Percentiles rank a stretch among this genome's conserved stretches.
phyloP scores from a whole-genome alignment of 2,329 filamentous ascomycete genomes.

The Kalaharituber pfeilii region DNA sequence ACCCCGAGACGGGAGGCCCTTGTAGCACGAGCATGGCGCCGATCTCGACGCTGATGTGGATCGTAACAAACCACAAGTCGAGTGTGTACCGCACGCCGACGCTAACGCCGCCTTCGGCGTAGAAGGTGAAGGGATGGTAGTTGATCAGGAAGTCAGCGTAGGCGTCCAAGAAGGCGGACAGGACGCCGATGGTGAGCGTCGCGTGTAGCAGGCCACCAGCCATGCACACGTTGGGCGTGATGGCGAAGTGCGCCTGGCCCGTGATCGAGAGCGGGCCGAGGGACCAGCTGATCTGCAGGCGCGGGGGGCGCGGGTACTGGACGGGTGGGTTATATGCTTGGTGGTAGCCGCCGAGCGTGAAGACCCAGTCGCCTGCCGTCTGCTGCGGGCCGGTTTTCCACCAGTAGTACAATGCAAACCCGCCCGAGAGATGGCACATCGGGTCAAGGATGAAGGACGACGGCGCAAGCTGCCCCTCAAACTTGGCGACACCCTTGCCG shows the following conservation, averaged over 20 bases:
- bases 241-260: slow-evolving; percentile 32
- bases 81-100: slow-evolving; percentile 22
- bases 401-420: slow-evolving; percentile 30
- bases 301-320: slow-evolving; percentile 28
- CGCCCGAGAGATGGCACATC: slow-evolving; percentile 30
- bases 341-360: slow-evolving; percentile 34
- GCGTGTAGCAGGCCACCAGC: slow-evolving; percentile 27
- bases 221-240: slow-evolving; percentile 33
- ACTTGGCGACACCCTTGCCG: slow-evolving; percentile 25
- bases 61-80: slow-evolving; percentile 23
- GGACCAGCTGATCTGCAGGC: slow-evolving; percentile 29
- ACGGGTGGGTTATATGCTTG: slow-evolving; percentile 25
- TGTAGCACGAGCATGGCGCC: slow-evolving; percentile 22
- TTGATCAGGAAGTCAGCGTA: slow-evolving; percentile 31
- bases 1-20: slow-evolving; percentile 24
- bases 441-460: slow-evolving; percentile 28
- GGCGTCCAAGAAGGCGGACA: slow-evolving; percentile 30
- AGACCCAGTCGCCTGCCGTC: slow-evolving; percentile 30
- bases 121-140: slow-evolving; percentile 29
- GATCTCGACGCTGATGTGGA: slow-evolving; percentile 23
- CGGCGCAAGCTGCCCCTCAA: slow-evolving; percentile 30
- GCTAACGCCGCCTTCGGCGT: slow-evolving; percentile 22
- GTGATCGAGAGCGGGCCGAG: slow-evolving; percentile 26
- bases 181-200: slow-evolving; percentile 23
- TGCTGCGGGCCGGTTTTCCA: slow-evolving; percentile 21